A percentile compares a stretch with the other conserved stretches of the same genome.
Evolutionary conservation across 2,329 filamentous ascomycete species (phyloP).

Genomic region (Pseudogymnoascus sp.): DNA sequence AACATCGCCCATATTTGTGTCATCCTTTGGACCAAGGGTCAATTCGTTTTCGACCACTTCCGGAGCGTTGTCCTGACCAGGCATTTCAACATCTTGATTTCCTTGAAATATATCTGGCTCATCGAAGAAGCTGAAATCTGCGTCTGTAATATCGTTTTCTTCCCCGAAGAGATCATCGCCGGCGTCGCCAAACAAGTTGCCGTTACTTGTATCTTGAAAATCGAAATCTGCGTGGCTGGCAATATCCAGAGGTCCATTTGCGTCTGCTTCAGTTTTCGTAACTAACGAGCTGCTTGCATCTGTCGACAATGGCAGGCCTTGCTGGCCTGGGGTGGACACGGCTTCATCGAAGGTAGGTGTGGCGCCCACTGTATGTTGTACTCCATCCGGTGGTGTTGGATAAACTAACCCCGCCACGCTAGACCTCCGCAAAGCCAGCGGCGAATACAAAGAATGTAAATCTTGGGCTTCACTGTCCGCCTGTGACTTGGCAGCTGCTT

Average conservation of each 20-base stretch:
- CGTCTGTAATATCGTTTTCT: slow-evolving; percentile 67
- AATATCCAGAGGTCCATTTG: not conserved
- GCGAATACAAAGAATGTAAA: slow-evolving; percentile 44
- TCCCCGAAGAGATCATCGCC: slow-evolving; percentile 66
- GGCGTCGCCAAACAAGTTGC: slow-evolving; percentile 62
- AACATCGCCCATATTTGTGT: not conserved
- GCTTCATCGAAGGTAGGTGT: slow-evolving; percentile 53
- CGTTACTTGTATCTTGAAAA: slow-evolving; percentile 38
- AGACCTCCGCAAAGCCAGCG: slow-evolving; percentile 44
- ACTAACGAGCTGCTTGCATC: not conserved
- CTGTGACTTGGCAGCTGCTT: slow-evolving; percentile 36
- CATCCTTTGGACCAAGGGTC: not conserved
- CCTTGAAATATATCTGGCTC: slow-evolving; percentile 40
- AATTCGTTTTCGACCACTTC: not conserved
- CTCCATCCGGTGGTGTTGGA: slow-evolving; percentile 63
- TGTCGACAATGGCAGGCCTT: not conserved
- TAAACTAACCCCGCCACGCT: slow-evolving; percentile 55
- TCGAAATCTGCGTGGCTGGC: slow-evolving; percentile 3
- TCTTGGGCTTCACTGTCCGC: slow-evolving; percentile 38
- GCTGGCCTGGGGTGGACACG: slow-evolving; percentile 49
- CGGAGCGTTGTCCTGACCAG: slow-evolving; percentile 6
- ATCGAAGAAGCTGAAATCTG: slow-evolving; percentile 80
- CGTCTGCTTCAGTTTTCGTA: not conserved
- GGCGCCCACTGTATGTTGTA: slow-evolving; percentile 47
- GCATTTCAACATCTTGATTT: slow-evolving; percentile 20